These are phyloP conservation scores for Aspergillus sp. DNA, from an alignment of 2,329 filamentous ascomycete species.

Conservation along the genomic window DNA sequence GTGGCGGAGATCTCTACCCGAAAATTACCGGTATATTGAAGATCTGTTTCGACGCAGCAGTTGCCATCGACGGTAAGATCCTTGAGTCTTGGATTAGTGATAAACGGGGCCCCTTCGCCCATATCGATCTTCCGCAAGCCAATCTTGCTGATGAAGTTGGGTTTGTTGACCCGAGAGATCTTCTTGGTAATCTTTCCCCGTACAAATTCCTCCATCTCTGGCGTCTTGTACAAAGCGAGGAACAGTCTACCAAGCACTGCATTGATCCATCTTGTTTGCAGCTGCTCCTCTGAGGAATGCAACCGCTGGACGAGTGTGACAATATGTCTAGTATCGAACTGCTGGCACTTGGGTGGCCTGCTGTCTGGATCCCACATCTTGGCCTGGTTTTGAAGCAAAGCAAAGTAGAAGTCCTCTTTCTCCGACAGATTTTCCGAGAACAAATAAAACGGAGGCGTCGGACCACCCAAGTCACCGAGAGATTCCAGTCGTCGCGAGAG, in stretches of 20 bases:
- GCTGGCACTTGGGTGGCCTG: slow-evolving; percentile 60
- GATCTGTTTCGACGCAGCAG: slow-evolving; percentile 75
- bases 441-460: slow-evolving; percentile 79
- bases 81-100: slow-evolving; percentile 80
- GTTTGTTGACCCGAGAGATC: slow-evolving; percentile 87
- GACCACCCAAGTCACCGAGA: slow-evolving; percentile 47
- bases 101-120: slow-evolving; percentile 76
- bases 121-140: slow-evolving; percentile 76
- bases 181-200: slow-evolving; percentile 89
- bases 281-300: slow-evolving; percentile 83
- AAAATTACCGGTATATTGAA: slow-evolving; percentile 85
- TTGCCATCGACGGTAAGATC: slow-evolving; percentile 91
- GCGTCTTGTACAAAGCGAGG: slow-evolving; percentile 76
- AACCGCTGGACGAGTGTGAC: slow-evolving; percentile 83
- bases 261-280: slow-evolving; percentile 90
- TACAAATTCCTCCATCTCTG: slow-evolving; percentile 71
- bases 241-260: slow-evolving; percentile 84
- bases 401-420: slow-evolving; percentile 98
- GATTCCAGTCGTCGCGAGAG: slow-evolving; percentile 58
- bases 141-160: slow-evolving; percentile 79
- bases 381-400: slow-evolving; percentile 77
- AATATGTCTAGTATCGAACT: slow-evolving; percentile 78
- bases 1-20: slow-evolving; percentile 87
- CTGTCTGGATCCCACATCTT: slow-evolving; percentile 53
- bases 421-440: slow-evolving; percentile 94